Evolutionary conservation across 768 basidiomycete species (phyloP).

Genomic region (Psilocybe azurescens): DNA sequence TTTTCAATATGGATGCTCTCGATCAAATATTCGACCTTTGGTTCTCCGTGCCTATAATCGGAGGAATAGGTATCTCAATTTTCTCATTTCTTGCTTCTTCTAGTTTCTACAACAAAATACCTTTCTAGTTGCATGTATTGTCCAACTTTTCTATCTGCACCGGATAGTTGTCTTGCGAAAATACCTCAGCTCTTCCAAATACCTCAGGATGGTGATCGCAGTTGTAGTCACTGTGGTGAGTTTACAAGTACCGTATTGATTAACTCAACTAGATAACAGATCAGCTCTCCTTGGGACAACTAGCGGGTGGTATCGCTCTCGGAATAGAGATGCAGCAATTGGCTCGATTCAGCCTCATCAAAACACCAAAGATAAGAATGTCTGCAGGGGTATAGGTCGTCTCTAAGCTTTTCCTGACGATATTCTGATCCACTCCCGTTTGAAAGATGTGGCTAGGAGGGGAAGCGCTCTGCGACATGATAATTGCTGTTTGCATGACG

Average conservation of each 20-base stretch:
- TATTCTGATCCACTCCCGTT: background rate
- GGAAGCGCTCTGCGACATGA: background rate
- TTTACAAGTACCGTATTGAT: background rate
- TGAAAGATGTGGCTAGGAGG: background rate
- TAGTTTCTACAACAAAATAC: background rate
- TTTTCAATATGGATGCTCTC: background rate
- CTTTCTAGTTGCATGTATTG: background rate
- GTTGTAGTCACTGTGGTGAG: background rate
- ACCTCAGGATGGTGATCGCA: background rate
- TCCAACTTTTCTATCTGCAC: background rate
- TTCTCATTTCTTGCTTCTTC: background rate
- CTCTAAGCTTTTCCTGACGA: background rate
- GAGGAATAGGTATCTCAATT: background rate
- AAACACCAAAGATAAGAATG: background rate
- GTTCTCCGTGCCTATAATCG: background rate
- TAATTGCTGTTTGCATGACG: slow-evolving; percentile 6
- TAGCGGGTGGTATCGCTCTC: background rate
- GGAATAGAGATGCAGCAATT: background rate
- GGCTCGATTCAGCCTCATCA: background rate
- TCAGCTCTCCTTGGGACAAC: slow-evolving; percentile 1
- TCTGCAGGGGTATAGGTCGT: background rate
- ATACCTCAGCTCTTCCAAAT: background rate
- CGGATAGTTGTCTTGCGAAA: background rate
- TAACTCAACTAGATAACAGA: background rate
- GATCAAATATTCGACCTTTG: slow-evolving; percentile 2